Percentiles rank a stretch among this genome's conserved stretches.
Conservation (phyloP, 768 basidiomycete genomes). For the Pluteus cervinus region DNA sequence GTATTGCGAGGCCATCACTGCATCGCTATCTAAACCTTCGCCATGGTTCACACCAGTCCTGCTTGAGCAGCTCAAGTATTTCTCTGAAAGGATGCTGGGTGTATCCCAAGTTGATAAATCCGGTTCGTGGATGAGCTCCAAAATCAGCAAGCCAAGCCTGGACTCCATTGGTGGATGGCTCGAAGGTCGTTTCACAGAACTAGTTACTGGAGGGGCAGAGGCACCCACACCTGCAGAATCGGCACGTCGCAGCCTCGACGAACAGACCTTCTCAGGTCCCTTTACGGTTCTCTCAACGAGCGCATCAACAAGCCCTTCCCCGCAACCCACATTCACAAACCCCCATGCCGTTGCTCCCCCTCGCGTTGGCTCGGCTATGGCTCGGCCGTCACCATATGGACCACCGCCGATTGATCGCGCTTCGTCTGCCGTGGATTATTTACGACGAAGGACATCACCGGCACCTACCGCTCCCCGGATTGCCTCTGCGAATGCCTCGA, state of each 20-base stretch:
- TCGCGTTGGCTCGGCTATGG: conserved; percentile 68
- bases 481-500: conserved; percentile 44
- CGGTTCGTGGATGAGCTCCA: conserved; percentile 82
- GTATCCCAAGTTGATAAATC: conserved; percentile 70
- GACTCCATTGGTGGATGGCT: conserved; percentile 91
- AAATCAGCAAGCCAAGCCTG: conserved; percentile 84
- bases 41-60: conserved; percentile 63
- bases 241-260: conserved; percentile 24
- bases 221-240: conserved; percentile 34
- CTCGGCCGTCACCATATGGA: conserved; percentile 41
- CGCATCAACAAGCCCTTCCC: conserved; percentile 71
- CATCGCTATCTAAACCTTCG: conserved; percentile 55
- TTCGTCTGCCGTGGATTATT: conserved; percentile 73
- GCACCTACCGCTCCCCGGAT: conserved; percentile 49
- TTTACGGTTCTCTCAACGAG: conserved; percentile 87
- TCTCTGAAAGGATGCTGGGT: conserved; percentile 74
- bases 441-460: conserved; percentile 51
- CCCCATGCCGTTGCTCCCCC: conserved; percentile 38
- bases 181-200: conserved; percentile 86
- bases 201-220: conserved; percentile 90
- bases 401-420: conserved; percentile 60
- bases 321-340: conserved; percentile 51
- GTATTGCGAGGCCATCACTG: conserved; percentile 88
- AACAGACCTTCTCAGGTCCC: conserved; percentile 58
- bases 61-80: conserved; percentile 67